Conservation (phyloP, 441 rosid species). For the Erysimum cheiri region DNA sequence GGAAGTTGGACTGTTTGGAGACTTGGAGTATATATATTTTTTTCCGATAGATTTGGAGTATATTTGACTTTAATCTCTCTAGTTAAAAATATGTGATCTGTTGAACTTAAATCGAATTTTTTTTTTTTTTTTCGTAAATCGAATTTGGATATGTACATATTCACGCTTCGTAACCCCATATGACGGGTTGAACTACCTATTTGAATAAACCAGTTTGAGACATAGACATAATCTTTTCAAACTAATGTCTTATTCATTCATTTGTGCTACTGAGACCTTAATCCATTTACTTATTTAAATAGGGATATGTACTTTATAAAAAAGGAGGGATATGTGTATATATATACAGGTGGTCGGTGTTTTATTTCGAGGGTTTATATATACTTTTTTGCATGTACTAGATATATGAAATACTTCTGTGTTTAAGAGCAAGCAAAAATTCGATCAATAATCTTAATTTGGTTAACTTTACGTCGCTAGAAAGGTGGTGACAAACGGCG, state of each 20-base stretch:
- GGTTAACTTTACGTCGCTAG: neutral
- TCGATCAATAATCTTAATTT: constrained; percentile 18
- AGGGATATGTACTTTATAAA: neutral
- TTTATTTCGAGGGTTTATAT: constrained; percentile 1
- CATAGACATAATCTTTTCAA: neutral
- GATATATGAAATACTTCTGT: neutral
- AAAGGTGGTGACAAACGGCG: neutral
- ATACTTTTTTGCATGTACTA: neutral
- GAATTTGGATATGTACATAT: neutral
- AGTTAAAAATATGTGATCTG: neutral
- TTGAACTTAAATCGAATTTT: neutral
- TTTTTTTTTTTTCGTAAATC: no score
- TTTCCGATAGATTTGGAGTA: no score
- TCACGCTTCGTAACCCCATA: neutral
- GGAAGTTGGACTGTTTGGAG: neutral
- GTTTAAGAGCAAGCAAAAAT: constrained; percentile 3
- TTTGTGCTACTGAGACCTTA: neutral
- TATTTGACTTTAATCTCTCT: neutral
- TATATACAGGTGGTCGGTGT: neutral
- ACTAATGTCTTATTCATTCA: neutral
- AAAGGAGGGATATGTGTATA: neutral
- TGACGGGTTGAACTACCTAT: neutral
- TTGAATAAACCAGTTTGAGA: neutral
- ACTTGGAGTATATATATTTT: no score
- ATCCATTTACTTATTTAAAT: neutral